Percentiles rank a stretch among this genome's conserved stretches.
phyloP scores from a whole-genome alignment of 176 grass and related monocot genomes.

The Oryza officinalis region DNA sequence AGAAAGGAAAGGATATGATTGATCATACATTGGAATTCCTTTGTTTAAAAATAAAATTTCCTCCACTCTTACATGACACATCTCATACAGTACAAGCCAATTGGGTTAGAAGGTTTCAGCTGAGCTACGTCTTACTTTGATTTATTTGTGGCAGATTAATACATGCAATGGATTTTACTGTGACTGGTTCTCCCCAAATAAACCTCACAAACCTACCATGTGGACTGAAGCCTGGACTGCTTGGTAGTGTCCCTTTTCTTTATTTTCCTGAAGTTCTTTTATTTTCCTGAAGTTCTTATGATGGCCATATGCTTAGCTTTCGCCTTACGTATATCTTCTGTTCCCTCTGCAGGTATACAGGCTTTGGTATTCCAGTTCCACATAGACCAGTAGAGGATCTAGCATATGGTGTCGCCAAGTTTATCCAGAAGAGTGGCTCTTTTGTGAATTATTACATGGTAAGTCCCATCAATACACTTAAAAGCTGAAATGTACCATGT shows the following conservation, averaged over 20 bases:
- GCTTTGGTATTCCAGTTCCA: constrained; percentile 86
- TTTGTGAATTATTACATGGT: constrained; percentile 99
- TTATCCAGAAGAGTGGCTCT: constrained; percentile 94
- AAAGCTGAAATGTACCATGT: constrained; percentile 7
- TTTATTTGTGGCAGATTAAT: constrained; percentile 65
- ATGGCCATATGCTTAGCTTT: constrained; percentile 19
- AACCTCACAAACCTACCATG: constrained; percentile 89
- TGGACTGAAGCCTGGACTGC: constrained; percentile 98
- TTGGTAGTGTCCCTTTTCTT: constrained; percentile 63
- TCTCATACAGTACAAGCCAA: background rate
- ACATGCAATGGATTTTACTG: constrained; percentile 99
- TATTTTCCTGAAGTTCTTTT: constrained; percentile 14
- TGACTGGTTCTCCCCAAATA: constrained; percentile 88
- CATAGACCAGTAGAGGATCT: constrained; percentile 90
- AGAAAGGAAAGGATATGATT: constrained; percentile 41
- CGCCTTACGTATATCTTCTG: constrained; percentile 17
- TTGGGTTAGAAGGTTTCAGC: background rate
- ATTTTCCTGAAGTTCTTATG: background rate
- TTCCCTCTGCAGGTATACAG: constrained; percentile 75
- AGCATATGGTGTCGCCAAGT: constrained; percentile 90
- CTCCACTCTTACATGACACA: background rate
- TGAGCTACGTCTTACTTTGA: constrained; percentile 7
- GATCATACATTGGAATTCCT: background rate
- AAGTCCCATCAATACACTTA: constrained; percentile 13
- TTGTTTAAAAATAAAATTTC: background rate